These are phyloP conservation scores for Karstenula rhodostoma DNA, from an alignment of 2,329 filamentous ascomycete genomes.

Conservation along the genomic window DNA sequence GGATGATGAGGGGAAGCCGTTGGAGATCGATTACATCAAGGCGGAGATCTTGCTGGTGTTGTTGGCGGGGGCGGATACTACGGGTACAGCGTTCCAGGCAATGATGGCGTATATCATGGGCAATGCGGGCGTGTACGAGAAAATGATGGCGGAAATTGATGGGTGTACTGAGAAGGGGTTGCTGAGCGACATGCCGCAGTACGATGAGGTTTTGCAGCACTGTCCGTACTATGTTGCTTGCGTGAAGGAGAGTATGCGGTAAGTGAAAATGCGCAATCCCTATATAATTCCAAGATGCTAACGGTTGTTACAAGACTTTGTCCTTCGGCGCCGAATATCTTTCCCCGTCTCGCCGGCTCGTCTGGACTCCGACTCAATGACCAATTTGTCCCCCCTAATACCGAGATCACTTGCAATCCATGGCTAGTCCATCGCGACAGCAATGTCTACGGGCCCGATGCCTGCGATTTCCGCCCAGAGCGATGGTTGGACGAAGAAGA, in stretches of 20 bases:
- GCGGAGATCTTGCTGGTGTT: slow-evolving; percentile 62
- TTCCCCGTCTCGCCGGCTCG: slow-evolving; percentile 56
- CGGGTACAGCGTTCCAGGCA: slow-evolving; percentile 60
- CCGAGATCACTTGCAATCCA: slow-evolving; percentile 40
- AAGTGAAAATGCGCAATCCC: background rate
- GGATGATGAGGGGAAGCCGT: slow-evolving; percentile 52
- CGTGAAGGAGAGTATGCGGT: slow-evolving; percentile 59
- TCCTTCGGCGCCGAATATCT: slow-evolving; percentile 60
- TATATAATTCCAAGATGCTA: background rate
- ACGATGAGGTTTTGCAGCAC: slow-evolving; percentile 36
- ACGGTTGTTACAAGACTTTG: slow-evolving; percentile 47
- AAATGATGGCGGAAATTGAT: slow-evolving; percentile 59
- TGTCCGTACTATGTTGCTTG: slow-evolving; percentile 60
- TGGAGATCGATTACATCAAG: slow-evolving; percentile 61
- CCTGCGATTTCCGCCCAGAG: slow-evolving; percentile 37
- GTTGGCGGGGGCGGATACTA: slow-evolving; percentile 62
- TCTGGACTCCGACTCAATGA: slow-evolving; percentile 47
- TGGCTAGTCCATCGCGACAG: slow-evolving; percentile 41
- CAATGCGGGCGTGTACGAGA: slow-evolving; percentile 50
- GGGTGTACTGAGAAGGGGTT: slow-evolving; percentile 42
- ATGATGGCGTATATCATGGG: slow-evolving; percentile 43
- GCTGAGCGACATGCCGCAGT: slow-evolving; percentile 33
- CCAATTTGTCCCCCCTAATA: slow-evolving; percentile 36
- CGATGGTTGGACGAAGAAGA: slow-evolving; percentile 47
- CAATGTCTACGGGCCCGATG: slow-evolving; percentile 39